Conservation (phyloP, 768 basidiomycete genomes). For the Panellus pusillus region DNA sequence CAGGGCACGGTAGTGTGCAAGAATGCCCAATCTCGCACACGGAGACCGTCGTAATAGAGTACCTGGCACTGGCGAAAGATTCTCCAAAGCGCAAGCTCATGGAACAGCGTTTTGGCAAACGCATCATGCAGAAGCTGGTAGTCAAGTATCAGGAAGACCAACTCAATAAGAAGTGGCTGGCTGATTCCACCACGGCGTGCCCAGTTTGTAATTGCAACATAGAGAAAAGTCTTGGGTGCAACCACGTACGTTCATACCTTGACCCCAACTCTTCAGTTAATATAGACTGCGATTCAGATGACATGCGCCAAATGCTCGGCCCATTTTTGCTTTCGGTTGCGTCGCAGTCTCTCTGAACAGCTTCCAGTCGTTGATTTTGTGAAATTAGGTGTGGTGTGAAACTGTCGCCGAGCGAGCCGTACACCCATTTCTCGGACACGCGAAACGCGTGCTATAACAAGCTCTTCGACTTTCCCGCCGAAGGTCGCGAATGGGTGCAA, state of each 20-base stretch:
- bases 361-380: too few relatives aligned
- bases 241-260: slow-evolving; percentile 62
- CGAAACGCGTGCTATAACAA: slow-evolving; percentile 59
- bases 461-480: slow-evolving; percentile 54
- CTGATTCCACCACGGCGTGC: slow-evolving; percentile 64
- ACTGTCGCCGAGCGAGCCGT: slow-evolving; percentile 53
- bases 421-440: slow-evolving; percentile 63
- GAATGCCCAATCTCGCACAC: slow-evolving; percentile 68
- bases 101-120: slow-evolving; percentile 65
- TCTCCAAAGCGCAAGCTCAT: slow-evolving; percentile 50
- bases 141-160: slow-evolving; percentile 68
- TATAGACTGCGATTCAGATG: slow-evolving; percentile 49
- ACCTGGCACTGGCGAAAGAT: slow-evolving; percentile 56
- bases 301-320: slow-evolving; percentile 69
- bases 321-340: slow-evolving; percentile 70
- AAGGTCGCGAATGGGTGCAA: slow-evolving; percentile 14
- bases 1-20: slow-evolving; percentile 80
- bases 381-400: slow-evolving; percentile 62
- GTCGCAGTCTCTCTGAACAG: too few relatives aligned
- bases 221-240: slow-evolving; percentile 80
- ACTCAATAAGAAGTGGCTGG: slow-evolving; percentile 73
- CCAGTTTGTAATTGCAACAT: slow-evolving; percentile 74
- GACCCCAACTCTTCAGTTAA: neutral
- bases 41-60: slow-evolving; percentile 66
- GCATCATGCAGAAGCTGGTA: slow-evolving; percentile 61